Conservation (phyloP, 2,329 filamentous ascomycete genomes). For the Eurotiales sp. region DNA sequence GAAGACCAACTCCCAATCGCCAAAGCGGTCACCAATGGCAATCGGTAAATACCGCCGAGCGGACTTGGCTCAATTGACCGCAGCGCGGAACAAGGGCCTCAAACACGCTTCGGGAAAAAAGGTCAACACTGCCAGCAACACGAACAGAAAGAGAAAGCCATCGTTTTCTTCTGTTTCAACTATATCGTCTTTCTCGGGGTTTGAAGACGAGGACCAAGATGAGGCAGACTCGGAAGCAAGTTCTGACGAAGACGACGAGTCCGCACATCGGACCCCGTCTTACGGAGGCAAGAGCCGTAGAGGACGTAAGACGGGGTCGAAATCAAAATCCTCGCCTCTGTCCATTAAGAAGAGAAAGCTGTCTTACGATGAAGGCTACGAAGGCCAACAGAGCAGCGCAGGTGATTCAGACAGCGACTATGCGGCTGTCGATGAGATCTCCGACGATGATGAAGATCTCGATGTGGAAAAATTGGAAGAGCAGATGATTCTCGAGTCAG, state of each 20-base stretch:
- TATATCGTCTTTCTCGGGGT: constrained; percentile 35
- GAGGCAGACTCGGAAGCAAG: constrained; percentile 36
- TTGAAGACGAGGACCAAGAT: constrained; percentile 35
- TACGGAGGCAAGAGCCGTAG: constrained; percentile 32
- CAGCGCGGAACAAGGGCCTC: constrained; percentile 19
- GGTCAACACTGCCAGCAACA: constrained; percentile 20
- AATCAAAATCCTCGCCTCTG: constrained; percentile 22
- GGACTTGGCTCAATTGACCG: constrained; percentile 21
- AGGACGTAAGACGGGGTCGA: constrained; percentile 40
- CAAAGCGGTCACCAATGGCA: constrained; percentile 26
- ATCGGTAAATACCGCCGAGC: constrained; percentile 24
- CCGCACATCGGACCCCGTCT: constrained; percentile 41
- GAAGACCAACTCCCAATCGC: constrained; percentile 22
- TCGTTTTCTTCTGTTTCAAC: constrained; percentile 35
- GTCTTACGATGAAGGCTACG: constrained; percentile 32
- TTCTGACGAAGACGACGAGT: constrained; percentile 43
- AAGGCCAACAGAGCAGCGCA: constrained; percentile 27
- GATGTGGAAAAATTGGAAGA: constrained; percentile 76
- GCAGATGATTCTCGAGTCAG: constrained; percentile 60
- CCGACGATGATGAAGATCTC: constrained; percentile 73
- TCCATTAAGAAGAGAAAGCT: constrained; percentile 31
- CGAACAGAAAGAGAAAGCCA: constrained; percentile 32
- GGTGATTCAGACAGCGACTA: constrained; percentile 56
- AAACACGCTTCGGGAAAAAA: constrained; percentile 25
- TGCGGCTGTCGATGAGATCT: constrained; percentile 73